Evolutionary conservation across 2,329 filamentous ascomycete species (phyloP).

Genomic region (Paramyrothecium roridum): DNA sequence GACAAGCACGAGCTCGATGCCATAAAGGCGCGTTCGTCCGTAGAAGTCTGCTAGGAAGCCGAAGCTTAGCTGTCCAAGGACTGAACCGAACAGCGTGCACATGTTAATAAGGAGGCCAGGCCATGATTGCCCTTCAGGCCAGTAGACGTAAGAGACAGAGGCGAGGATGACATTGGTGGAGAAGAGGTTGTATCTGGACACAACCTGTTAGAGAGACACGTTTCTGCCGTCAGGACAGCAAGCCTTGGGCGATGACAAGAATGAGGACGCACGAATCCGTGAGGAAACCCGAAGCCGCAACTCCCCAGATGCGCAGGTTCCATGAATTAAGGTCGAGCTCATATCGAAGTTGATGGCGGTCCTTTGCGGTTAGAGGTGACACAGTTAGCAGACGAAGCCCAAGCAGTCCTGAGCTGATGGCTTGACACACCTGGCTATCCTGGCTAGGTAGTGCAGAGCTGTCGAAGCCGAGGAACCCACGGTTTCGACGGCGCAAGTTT

Average conservation of each 20-base stretch:
- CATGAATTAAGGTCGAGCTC: slow-evolving; percentile 52
- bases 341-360: slow-evolving; percentile 49
- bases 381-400: background rate
- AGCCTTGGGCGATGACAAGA: background rate
- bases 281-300: slow-evolving; percentile 52
- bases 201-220: slow-evolving; percentile 4
- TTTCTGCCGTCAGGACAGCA: background rate
- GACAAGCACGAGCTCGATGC: slow-evolving; percentile 53
- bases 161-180: slow-evolving; percentile 53
- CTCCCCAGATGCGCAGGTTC: slow-evolving; percentile 53
- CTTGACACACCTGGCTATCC: slow-evolving; percentile 41
- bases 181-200: slow-evolving; percentile 48
- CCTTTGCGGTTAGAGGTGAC: slow-evolving; percentile 24
- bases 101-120: slow-evolving; percentile 48
- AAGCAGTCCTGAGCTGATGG: background rate
- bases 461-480: slow-evolving; percentile 48
- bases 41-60: slow-evolving; percentile 52
- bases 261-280: slow-evolving; percentile 44
- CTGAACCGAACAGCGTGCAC: slow-evolving; percentile 49
- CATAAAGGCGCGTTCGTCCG: slow-evolving; percentile 53
- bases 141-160: slow-evolving; percentile 51
- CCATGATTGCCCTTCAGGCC: slow-evolving; percentile 41
- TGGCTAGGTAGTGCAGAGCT: slow-evolving; percentile 47
- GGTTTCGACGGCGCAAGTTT: slow-evolving; percentile 33
- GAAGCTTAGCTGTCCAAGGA: slow-evolving; percentile 49